Evolutionary conservation across 139 green algal species (phyloP).

Genomic region (Chlamydomonas sp.): DNA sequence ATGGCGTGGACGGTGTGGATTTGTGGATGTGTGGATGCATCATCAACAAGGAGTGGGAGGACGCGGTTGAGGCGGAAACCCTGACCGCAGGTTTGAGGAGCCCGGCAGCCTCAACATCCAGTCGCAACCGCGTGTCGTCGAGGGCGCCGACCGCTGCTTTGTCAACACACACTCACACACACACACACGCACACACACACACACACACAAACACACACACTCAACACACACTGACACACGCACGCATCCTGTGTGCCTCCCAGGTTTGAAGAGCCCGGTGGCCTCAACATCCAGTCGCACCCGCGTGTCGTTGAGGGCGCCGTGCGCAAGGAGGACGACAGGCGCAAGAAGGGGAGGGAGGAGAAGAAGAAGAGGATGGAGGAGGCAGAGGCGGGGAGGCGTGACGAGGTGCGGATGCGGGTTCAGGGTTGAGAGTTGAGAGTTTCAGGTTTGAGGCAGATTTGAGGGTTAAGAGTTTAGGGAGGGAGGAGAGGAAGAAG

Average conservation of each 20-base stretch:
- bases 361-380: slow-evolving; percentile 38
- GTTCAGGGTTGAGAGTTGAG: too few species aligned
- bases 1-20: too few species aligned
- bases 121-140: slow-evolving; percentile 63
- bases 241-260: slow-evolving; percentile 1
- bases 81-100: slow-evolving; percentile 76
- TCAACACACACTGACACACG: too few species aligned
- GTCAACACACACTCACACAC: too few species aligned
- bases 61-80: slow-evolving; percentile 21
- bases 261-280: slow-evolving; percentile 75
- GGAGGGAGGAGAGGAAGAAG: too few species aligned
- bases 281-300: slow-evolving; percentile 57
- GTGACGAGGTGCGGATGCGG: slow-evolving; percentile 68
- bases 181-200: neutral
- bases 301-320: slow-evolving; percentile 59
- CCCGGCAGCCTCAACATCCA: slow-evolving; percentile 53
- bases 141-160: slow-evolving; percentile 58
- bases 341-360: slow-evolving; percentile 54
- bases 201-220: too few species aligned
- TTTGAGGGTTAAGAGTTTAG: too few species aligned
- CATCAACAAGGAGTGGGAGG: slow-evolving; percentile 50
- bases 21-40: too few species aligned
- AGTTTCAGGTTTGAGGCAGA: too few species aligned
- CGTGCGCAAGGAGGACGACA: slow-evolving; percentile 57
- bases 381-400: slow-evolving; percentile 32